Evolutionary conservation across 108 stramenopile species (phyloP).

Genomic region (Nannochloropsis salina): DNA sequence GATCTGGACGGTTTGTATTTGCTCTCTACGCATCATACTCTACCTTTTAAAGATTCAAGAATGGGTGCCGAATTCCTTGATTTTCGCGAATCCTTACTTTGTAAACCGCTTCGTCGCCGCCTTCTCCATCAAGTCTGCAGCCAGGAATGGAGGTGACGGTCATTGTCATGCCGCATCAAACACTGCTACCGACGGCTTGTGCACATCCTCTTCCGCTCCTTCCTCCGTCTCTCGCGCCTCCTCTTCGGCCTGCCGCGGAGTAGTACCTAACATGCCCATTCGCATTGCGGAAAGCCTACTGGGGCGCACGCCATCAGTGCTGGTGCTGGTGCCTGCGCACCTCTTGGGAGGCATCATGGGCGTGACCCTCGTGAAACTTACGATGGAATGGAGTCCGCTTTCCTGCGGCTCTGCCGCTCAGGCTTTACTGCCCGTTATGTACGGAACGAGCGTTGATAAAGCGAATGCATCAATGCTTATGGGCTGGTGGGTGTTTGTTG

Average conservation of each 20-base stretch:
- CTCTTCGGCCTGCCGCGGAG: not conserved
- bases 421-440: not conserved
- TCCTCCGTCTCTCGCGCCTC: not conserved
- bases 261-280: constrained; percentile 1
- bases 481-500: constrained; percentile 2
- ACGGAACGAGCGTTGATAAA: not conserved
- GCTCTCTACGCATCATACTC: not conserved
- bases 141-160: not conserved
- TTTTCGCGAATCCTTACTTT: constrained; percentile 5
- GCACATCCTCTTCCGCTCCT: not conserved
- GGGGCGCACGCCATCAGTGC: not conserved
- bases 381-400: not conserved
- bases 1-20: not conserved
- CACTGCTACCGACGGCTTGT: not conserved
- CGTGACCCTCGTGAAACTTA: not conserved
- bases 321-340: not conserved
- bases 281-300: not conserved
- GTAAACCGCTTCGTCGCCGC: not conserved
- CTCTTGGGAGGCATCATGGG: not conserved
- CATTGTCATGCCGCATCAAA: not conserved
- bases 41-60: not conserved
- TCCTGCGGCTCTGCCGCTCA: not conserved
- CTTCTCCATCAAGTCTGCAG: not conserved
- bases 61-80: not conserved
- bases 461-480: not conserved